A percentile compares a stretch with the other conserved stretches of the same genome.
phyloP scores from a whole-genome alignment of 2,329 filamentous ascomycete genomes.

The Monilinia fructicola region DNA sequence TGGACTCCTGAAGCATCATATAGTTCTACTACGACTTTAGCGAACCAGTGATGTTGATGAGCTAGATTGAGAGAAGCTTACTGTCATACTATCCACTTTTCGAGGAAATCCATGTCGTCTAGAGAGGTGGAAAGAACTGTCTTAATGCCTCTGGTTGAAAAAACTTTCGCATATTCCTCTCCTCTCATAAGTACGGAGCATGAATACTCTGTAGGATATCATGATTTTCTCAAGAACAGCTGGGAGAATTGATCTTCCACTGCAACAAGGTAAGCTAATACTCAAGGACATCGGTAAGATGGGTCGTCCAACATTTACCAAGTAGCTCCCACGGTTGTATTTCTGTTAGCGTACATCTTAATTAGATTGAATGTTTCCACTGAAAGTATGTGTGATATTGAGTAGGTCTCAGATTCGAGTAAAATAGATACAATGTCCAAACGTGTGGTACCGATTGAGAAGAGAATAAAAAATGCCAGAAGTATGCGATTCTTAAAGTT shows the following conservation, averaged over 20 bases:
- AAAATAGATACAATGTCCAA: not conserved
- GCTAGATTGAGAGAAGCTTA: slow-evolving; percentile 17
- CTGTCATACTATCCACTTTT: slow-evolving; percentile 31
- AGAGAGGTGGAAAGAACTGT: slow-evolving; percentile 29
- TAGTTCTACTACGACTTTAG: slow-evolving; percentile 43
- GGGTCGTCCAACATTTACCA: slow-evolving; percentile 26
- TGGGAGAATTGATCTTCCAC: slow-evolving; percentile 28
- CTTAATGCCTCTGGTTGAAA: slow-evolving; percentile 26
- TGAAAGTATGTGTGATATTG: not conserved
- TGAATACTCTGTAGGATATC: slow-evolving; percentile 13
- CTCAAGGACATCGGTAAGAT: not conserved
- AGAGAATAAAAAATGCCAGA: not conserved
- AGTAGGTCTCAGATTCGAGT: not conserved
- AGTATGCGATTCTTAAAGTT: not conserved
- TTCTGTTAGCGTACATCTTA: slow-evolving; percentile 21
- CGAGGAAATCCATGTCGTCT: slow-evolving; percentile 26
- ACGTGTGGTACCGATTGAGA: not conserved
- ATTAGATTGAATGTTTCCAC: not conserved
- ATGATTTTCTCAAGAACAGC: slow-evolving; percentile 20
- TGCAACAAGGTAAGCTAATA: slow-evolving; percentile 13
- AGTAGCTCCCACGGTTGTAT: slow-evolving; percentile 29
- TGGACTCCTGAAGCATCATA: slow-evolving; percentile 46
- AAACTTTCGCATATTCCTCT: slow-evolving; percentile 26
- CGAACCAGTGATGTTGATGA: not conserved
- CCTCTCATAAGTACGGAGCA: slow-evolving; percentile 31